Base-by-base conservation (phyloP, 371 early-diverging fungal species). In the Rhizopus arrhizus region DNA sequence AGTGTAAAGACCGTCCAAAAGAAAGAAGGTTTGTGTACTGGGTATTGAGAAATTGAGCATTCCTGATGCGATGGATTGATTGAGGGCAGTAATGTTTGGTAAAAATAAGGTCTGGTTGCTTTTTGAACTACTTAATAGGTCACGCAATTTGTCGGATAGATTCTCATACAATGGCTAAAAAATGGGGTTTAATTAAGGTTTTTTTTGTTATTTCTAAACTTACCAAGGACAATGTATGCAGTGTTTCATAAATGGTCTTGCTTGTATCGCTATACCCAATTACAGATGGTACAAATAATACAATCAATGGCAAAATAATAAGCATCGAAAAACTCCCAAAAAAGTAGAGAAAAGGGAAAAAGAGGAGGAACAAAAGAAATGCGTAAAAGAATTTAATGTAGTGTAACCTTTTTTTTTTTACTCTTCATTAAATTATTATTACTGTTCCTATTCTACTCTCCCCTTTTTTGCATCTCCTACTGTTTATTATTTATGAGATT, bases 61-160 rank as follows among this genome's bases (percentile, higher is more conserved):
- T 2, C 65, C 69, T 31, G 53, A 43, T 9, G 28, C 22, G 9
- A 69, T 40, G 0, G 69, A 53, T 12, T 16, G 33, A 33, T 60
- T 55, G 29, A 69, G 10, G 4, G 58, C 58, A 13, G 54, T 5
- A 9, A 58, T 61, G 12, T 40, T 49, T 2, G 69, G 69, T 16
- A 69, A 53, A 31, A 69, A 61, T 16, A 69, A 35, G 3, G 65
- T 69, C n/a, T 65, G 15, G 8, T 65, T 57, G 4, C 47, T 12
- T 28, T 50, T 33, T 2, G 12, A 5, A 31, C 59, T 53, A 33
- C 46, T 13, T 0, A 64, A 8, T 29, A 64, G 13, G 15, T 42
- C 46, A 22, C 35, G 15, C 12, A 63, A 33, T 33, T 58, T 41
- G 11, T 13, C 8, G 6, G 36, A 42, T 12, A 12, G 2, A 32